A percentile compares a stretch with the other conserved stretches of the same genome.
Evolutionary conservation across 371 early-diverging fungal genomes (phyloP).

Genomic region (Mortierella sp.): DNA sequence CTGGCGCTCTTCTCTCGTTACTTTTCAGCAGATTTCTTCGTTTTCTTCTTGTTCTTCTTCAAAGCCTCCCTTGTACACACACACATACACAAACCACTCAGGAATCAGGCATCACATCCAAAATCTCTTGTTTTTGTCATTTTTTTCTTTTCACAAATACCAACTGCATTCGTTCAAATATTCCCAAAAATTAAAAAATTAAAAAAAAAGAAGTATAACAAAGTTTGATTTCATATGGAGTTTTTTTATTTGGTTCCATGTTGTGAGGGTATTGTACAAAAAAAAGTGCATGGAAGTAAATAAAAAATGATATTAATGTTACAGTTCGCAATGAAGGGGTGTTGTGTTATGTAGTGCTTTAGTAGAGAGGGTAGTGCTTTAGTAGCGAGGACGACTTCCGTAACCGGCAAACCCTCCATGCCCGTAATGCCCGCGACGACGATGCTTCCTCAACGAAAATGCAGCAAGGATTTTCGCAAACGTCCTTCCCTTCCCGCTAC

Average conservation of each 20-base stretch:
- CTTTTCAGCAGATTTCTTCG: constrained; percentile 2
- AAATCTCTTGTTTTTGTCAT: not conserved
- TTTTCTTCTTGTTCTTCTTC: not conserved
- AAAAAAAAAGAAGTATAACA: not conserved
- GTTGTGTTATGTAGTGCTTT: not conserved
- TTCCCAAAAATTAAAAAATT: not conserved
- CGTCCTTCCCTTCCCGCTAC: constrained; percentile 10
- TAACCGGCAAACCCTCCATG: not conserved
- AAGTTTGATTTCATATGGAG: not conserved
- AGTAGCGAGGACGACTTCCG: not conserved
- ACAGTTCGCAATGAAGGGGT: not conserved
- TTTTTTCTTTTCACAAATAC: constrained; percentile 1
- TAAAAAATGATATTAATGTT: not conserved
- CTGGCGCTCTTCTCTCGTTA: not conserved
- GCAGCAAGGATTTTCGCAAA: constrained; percentile 13
- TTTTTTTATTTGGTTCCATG: not conserved
- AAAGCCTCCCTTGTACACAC: not conserved
- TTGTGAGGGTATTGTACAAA: not conserved
- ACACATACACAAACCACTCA: too few species aligned
- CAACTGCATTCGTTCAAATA: too few species aligned
- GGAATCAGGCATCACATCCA: too few species aligned
- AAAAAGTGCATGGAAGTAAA: not conserved
- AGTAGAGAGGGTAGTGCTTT: not conserved
- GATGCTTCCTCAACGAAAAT: constrained; percentile 17
- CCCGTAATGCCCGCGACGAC: not conserved